Conservation (phyloP, 192 early-diverging fungal genomes). For the Umbelopsis ramanniana region DNA sequence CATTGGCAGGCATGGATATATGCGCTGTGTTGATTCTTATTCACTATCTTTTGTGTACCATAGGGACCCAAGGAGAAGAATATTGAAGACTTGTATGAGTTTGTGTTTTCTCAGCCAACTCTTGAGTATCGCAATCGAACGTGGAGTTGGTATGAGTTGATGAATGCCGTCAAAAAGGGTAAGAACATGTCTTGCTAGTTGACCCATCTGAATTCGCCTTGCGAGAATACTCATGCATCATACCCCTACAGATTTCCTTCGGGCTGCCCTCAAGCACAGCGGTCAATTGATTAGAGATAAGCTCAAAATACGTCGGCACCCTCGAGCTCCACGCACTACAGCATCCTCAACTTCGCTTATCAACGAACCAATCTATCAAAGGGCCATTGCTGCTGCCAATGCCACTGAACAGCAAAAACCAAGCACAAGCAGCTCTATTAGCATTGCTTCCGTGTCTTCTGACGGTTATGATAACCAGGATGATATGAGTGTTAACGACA, state of each 20-base stretch:
- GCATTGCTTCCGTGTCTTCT: neutral
- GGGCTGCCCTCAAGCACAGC: slow-evolving; percentile 42
- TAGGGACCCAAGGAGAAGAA: slow-evolving; percentile 81
- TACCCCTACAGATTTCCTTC: slow-evolving; percentile 34
- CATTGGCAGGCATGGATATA: too few species aligned
- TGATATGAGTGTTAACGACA: neutral
- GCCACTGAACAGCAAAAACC: slow-evolving; percentile 6
- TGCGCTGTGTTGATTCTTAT: too few species aligned
- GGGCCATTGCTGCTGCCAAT: neutral
- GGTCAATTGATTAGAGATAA: slow-evolving; percentile 42
- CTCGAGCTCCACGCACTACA: slow-evolving; percentile 5
- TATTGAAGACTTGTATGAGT: slow-evolving; percentile 73
- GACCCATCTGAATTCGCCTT: too few species aligned
- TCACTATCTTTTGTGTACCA: too few species aligned
- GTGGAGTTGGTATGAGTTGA: slow-evolving; percentile 79
- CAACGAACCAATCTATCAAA: neutral
- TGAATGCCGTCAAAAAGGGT: slow-evolving; percentile 74
- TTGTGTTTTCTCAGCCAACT: slow-evolving; percentile 74
- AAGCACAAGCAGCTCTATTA: slow-evolving; percentile 20
- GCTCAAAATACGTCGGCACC: slow-evolving; percentile 37
- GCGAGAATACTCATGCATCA: neutral
- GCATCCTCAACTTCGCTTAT: neutral
- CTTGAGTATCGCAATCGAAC: slow-evolving; percentile 83
- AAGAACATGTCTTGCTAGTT: slow-evolving; percentile 11
- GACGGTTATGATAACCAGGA: slow-evolving; percentile 18